Evolutionary conservation across 768 basidiomycete species (phyloP).

Genomic region (Lactarius psammicola): DNA sequence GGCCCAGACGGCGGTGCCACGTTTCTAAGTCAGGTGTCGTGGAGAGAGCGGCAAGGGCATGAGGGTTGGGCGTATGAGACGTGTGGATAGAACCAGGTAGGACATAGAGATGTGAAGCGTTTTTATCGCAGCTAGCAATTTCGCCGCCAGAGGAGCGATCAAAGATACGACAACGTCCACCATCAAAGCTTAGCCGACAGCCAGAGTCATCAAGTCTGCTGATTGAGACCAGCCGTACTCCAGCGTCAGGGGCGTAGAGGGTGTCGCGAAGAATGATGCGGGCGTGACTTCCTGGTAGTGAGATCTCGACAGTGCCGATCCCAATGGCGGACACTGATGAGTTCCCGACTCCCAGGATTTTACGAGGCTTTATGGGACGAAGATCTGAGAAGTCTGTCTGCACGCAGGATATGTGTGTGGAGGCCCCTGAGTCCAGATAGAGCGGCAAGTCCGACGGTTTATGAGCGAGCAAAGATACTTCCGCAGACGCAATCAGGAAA

Average conservation of each 20-base stretch:
- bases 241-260: conserved; percentile 28
- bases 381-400: conserved; percentile 33
- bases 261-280: not conserved
- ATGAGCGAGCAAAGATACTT: no score
- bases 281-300: not conserved
- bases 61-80: not conserved
- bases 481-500: no score
- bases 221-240: conserved; percentile 28
- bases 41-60: not conserved
- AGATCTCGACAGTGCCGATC: conserved; percentile 32
- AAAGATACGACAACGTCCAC: not conserved
- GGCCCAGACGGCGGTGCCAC: not conserved
- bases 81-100: not conserved
- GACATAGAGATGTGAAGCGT: not conserved
- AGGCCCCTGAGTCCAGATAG: conserved; percentile 35
- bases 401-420: conserved; percentile 32
- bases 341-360: conserved; percentile 35
- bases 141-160: not conserved
- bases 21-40: not conserved
- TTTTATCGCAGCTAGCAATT: not conserved
- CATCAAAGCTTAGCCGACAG: no score
- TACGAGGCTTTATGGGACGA: conserved; percentile 29
- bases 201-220: not conserved
- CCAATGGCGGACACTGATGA: conserved; percentile 33
- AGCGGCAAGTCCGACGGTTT: no score